Evolutionary conservation across 768 basidiomycete genomes (phyloP), one percentile per base, ranked within the genome.

Genomic region (Pleurotus tuoliensis): DNA sequence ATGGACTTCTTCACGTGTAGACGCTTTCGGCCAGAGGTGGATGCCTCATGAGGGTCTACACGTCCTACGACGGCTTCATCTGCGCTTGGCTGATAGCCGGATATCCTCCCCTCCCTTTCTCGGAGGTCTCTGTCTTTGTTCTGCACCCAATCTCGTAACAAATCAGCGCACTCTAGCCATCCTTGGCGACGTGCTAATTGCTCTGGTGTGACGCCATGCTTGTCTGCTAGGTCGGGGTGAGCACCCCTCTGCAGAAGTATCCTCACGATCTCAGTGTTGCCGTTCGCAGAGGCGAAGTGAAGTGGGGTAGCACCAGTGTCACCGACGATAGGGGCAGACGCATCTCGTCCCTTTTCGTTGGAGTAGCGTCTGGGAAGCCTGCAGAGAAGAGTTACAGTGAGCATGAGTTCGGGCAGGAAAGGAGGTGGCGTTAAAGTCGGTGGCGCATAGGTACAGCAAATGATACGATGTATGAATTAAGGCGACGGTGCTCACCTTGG

Each of bases 261-360:
- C 58, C 78, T 80, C 45, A 94, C 83, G 62, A 94, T 84, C 22
- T 78, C 71, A 27, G 82, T 82, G 71, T 99, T 92, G 3, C 95
- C 95, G 64, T 97, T 94, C 25, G 96, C 94, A 34, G 94, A 90
- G 12, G 97, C 96, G 67, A 98, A 99, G 68, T 99, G 97, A 22
- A 98, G 84, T 0, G 97, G 93, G 0, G 96, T 97, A 3, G 90
- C 89, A 30, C 94, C 95, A n/a, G 88, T 87, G 5, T 84, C 83
- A 45, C 88, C 90, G 43, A 90, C 83, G 63, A 89, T 89, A 51
- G 87, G 86, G 3, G 79, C 80, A 34, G 87, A 79, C 15, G 82
- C 64, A 64, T 87, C 85, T 53, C 88, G 78, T 58, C 76, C 82
- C 65, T 78, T 81, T 67, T 88, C 87, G 63, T 78, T 83, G 39